Evolutionary conservation across 2,329 filamentous ascomycete species (phyloP).

Genomic region (Ophiostoma triangulosporum): DNA sequence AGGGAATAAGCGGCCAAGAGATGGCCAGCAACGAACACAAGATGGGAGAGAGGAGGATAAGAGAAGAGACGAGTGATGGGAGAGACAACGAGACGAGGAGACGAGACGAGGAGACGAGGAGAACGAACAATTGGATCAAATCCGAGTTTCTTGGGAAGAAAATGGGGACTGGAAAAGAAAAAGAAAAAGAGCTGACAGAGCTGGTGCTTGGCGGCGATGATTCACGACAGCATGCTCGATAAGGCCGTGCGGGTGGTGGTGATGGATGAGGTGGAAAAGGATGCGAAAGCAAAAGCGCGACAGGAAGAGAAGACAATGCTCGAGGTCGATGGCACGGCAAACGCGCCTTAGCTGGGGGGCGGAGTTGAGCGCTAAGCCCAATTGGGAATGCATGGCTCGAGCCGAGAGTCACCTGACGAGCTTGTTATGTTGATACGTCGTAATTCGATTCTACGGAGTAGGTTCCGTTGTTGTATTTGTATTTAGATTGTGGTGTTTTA

Average conservation of each 20-base stretch:
- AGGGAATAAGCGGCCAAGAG: neutral
- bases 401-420: too few species aligned
- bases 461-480: too few species aligned
- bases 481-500: too few species aligned
- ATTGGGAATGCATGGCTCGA: too few species aligned
- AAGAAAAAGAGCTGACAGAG: neutral
- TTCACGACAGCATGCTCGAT: neutral
- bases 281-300: neutral
- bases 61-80: constrained; percentile 27
- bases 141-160: neutral
- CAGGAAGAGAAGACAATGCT: neutral
- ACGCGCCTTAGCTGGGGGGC: too few species aligned
- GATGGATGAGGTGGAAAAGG: neutral
- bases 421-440: too few species aligned
- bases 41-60: neutral
- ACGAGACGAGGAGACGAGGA: constrained; percentile 9
- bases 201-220: neutral
- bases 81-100: constrained; percentile 10
- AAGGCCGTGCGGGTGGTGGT: neutral
- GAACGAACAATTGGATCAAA: constrained; percentile 11
- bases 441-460: too few species aligned
- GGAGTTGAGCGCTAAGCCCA: too few species aligned
- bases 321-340: too few species aligned
- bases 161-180: constrained; percentile 1
- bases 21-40: too few species aligned